Evolutionary conservation across 2,329 filamentous ascomycete genomes (phyloP).

Genomic region (Trichoderma cornu-damae): DNA sequence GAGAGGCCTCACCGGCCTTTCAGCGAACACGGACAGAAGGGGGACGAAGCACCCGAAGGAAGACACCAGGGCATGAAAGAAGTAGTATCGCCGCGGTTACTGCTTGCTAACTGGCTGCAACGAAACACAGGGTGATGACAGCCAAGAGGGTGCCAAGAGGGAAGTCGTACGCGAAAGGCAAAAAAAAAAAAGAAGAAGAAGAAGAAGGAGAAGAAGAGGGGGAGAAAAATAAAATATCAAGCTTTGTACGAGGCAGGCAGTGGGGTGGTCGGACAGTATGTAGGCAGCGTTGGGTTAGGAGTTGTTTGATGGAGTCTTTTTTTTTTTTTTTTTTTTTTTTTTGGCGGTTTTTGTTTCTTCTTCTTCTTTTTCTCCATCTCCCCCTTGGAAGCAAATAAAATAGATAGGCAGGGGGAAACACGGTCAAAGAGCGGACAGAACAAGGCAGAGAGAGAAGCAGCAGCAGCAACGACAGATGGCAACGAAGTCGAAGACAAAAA

Average conservation of each 20-base stretch:
- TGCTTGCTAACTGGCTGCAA: slow-evolving; percentile 17
- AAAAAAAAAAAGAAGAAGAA: background rate
- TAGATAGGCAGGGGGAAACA: background rate
- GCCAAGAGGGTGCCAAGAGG: slow-evolving; percentile 10
- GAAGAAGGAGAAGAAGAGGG: too few relatives aligned
- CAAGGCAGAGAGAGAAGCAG: slow-evolving; percentile 4
- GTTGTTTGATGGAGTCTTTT: background rate
- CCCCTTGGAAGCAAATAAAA: background rate
- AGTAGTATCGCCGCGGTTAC: slow-evolving; percentile 7
- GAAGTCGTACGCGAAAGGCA: slow-evolving; percentile 17
- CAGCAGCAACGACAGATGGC: background rate
- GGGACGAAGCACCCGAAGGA: slow-evolving; percentile 8
- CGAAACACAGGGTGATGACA: slow-evolving; percentile 14
- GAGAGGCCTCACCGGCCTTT: slow-evolving; percentile 7
- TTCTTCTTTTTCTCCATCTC: background rate
- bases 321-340: background rate
- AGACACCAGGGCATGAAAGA: slow-evolving; percentile 8
- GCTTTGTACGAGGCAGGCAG: slow-evolving; percentile 14
- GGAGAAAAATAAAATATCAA: too few relatives aligned
- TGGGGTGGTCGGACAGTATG: slow-evolving; percentile 5
- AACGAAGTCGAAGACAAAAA: background rate
- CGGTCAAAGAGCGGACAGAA: background rate
- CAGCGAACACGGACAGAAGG: slow-evolving; percentile 7
- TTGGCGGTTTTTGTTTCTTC: background rate
- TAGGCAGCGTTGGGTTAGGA: slow-evolving; percentile 4